These are phyloP conservation scores for Phytophthora fragariaefolia DNA, from an alignment of 352 stramenopile genomes.

Conservation along the genomic window DNA sequence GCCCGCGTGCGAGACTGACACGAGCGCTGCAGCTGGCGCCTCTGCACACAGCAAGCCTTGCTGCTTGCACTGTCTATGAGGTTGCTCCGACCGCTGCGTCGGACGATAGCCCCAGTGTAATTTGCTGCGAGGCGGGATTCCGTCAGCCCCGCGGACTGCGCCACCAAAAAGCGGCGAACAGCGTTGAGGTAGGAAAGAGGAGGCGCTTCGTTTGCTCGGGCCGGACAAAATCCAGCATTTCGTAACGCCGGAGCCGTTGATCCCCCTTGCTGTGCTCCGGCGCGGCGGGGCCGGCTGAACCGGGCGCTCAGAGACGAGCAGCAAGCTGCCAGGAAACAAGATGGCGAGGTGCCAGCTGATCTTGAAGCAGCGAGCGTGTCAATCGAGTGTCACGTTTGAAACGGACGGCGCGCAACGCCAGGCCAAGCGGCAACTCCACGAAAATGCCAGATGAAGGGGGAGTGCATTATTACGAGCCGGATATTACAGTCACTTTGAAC, in stretches of 20 bases:
- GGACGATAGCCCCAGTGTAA: conserved; percentile 22
- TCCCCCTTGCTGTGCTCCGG: conserved; percentile 16
- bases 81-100: conserved; percentile 38
- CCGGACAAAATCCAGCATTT: conserved; percentile 41
- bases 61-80: conserved; percentile 41
- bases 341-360: conserved; percentile 29
- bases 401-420: conserved; percentile 14
- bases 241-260: conserved; percentile 34
- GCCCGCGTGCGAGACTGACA: conserved; percentile 33
- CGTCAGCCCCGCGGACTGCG: neutral
- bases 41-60: conserved; percentile 18
- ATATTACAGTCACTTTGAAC: no score
- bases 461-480: neutral
- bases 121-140: conserved; percentile 12
- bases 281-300: conserved; percentile 17
- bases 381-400: conserved; percentile 30
- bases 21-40: conserved; percentile 16
- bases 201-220: conserved; percentile 16
- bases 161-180: conserved; percentile 17
- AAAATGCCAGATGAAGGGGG: conserved; percentile 3
- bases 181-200: conserved; percentile 23
- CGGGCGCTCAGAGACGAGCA: conserved; percentile 18
- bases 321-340: conserved; percentile 29
- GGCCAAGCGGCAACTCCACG: conserved; percentile 18
- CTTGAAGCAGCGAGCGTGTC: conserved; percentile 31